phyloP scores from a whole-genome alignment of 257 asterid genomes.

The Thymus quinquecostatus region DNA sequence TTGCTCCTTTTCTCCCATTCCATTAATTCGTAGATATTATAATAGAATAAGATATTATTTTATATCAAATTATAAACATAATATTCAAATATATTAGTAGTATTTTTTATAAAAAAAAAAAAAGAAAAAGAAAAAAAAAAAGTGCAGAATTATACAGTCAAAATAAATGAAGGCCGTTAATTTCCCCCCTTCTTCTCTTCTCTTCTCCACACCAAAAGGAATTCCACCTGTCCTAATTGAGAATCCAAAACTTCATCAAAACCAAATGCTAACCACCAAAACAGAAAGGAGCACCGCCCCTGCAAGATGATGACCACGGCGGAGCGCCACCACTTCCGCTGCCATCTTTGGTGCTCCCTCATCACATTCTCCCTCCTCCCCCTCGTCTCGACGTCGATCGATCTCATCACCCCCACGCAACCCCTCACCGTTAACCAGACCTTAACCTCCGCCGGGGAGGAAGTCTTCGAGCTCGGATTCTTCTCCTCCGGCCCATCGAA shows the following conservation, averaged over 20 bases:
- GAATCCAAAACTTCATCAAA: background rate
- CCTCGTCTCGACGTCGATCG: conserved; percentile 31
- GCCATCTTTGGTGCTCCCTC: conserved; percentile 13
- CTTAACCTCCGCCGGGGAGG: conserved; percentile 45
- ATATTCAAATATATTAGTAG: background rate
- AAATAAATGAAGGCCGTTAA: background rate
- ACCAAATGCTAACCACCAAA: conserved; percentile 28
- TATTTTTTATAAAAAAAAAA: too few relatives aligned
- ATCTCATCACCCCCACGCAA: conserved; percentile 45
- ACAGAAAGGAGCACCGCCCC: background rate
- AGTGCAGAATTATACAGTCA: background rate
- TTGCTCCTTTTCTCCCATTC: background rate
- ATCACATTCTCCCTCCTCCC: conserved; percentile 33
- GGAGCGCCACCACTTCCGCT: conserved; percentile 27
- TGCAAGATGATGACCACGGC: conserved; percentile 36
- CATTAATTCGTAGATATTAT: background rate
- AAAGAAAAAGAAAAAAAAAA: too few relatives aligned
- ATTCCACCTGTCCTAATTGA: conserved; percentile 4
- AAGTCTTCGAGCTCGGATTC: conserved; percentile 73
- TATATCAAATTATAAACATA: background rate
- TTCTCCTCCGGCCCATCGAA: conserved; percentile 42
- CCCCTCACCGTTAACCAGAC: conserved; percentile 43
- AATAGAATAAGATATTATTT: background rate
- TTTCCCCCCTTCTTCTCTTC: background rate
- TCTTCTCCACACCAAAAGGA: background rate